Conservation (phyloP, 2,329 filamentous ascomycete species). For the Sporothrix brasiliensis region DNA sequence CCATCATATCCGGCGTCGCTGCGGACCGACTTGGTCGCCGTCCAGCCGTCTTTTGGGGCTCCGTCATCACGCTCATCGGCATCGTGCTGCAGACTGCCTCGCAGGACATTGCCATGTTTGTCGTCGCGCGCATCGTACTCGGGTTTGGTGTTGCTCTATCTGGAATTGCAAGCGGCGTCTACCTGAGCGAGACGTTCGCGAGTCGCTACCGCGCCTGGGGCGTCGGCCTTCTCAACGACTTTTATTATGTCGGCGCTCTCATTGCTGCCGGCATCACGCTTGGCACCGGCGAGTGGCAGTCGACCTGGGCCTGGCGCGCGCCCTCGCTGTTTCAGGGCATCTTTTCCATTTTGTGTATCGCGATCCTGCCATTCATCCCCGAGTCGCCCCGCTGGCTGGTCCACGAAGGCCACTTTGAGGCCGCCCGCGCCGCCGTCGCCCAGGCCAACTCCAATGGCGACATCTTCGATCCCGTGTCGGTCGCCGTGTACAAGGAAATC, state of each 20-base stretch:
- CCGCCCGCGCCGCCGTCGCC: slow-evolving; percentile 49
- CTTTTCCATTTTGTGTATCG: slow-evolving; percentile 35
- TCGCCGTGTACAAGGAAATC: slow-evolving; percentile 51
- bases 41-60: slow-evolving; percentile 36
- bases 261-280: slow-evolving; percentile 53
- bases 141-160: slow-evolving; percentile 43
- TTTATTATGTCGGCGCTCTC: slow-evolving; percentile 47
- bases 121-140: slow-evolving; percentile 38
- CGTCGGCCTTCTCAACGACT: slow-evolving; percentile 41
- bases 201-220: slow-evolving; percentile 51
- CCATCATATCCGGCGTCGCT: slow-evolving; percentile 47
- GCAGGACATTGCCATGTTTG: slow-evolving; percentile 40
- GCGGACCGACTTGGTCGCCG: slow-evolving; percentile 37
- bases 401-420: slow-evolving; percentile 46
- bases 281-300: slow-evolving; percentile 37
- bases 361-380: slow-evolving; percentile 40
- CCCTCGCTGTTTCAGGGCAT: slow-evolving; percentile 38
- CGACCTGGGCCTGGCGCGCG: slow-evolving; percentile 37
- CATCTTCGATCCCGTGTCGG: slow-evolving; percentile 44
- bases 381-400: slow-evolving; percentile 55
- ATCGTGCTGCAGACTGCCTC: slow-evolving; percentile 35
- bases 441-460: slow-evolving; percentile 51
- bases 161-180: slow-evolving; percentile 38
- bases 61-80: slow-evolving; percentile 35
- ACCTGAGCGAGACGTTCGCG: slow-evolving; percentile 55